Conservation (phyloP, 495 filamentous ascomycete genomes). For the Penicillium waksmanii region DNA sequence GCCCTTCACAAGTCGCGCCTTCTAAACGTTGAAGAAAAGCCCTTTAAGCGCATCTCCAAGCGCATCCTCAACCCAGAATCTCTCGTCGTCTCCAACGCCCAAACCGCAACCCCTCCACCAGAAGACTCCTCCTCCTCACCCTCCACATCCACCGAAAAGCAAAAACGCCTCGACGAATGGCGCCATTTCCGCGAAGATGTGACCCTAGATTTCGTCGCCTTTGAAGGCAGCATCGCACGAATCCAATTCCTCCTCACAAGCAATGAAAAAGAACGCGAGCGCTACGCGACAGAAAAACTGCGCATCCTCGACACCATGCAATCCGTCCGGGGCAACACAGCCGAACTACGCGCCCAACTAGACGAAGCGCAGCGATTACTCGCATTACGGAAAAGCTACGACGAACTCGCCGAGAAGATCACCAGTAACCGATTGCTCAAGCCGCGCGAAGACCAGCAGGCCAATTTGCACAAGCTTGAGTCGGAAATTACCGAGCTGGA, state of each 20-base stretch:
- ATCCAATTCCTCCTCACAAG: slow-evolving; percentile 85
- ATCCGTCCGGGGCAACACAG: slow-evolving; percentile 74
- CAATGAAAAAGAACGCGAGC: slow-evolving; percentile 81
- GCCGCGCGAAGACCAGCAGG: slow-evolving; percentile 80
- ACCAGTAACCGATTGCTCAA: slow-evolving; percentile 77
- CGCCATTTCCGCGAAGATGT: slow-evolving; percentile 77
- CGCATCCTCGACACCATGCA: slow-evolving; percentile 76
- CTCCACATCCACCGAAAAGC: slow-evolving; percentile 34
- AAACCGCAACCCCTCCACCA: slow-evolving; percentile 71
- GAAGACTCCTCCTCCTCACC: slow-evolving; percentile 55
- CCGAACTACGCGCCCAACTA: slow-evolving; percentile 69
- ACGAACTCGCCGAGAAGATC: slow-evolving; percentile 83
- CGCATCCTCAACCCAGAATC: slow-evolving; percentile 70
- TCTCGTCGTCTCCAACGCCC: slow-evolving; percentile 55
- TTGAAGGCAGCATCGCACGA: slow-evolving; percentile 84
- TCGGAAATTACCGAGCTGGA: slow-evolving; percentile 88
- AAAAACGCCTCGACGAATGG: slow-evolving; percentile 57
- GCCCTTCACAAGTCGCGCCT: slow-evolving; percentile 89
- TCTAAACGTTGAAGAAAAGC: slow-evolving; percentile 88
- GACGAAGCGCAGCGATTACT: slow-evolving; percentile 74
- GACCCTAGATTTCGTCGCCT: slow-evolving; percentile 85
- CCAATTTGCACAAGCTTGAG: slow-evolving; percentile 76
- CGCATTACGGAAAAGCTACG: slow-evolving; percentile 82
- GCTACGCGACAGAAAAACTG: slow-evolving; percentile 79
- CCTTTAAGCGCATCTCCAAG: slow-evolving; percentile 87